phyloP scores from a whole-genome alignment of 2,329 filamentous ascomycete species.

The Talaromyces islandicus region DNA sequence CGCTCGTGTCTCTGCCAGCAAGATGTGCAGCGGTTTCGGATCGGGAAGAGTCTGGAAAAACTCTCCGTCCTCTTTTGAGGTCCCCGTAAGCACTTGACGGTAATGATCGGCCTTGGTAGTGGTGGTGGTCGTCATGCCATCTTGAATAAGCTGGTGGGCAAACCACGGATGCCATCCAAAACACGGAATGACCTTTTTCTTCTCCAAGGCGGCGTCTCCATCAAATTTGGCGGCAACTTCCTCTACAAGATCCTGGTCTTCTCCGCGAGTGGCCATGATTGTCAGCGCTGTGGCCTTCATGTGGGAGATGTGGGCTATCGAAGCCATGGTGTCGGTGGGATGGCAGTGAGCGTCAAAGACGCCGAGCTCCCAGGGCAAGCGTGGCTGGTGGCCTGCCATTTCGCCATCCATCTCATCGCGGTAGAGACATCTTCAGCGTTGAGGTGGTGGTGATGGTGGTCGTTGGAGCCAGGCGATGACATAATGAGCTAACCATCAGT shows the following conservation, averaged over 20 bases:
- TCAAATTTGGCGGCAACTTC: conserved; percentile 35
- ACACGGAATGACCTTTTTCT: conserved; percentile 46
- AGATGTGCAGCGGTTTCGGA: conserved; percentile 47
- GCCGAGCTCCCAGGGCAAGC: conserved; percentile 58
- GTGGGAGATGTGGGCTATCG: conserved; percentile 45
- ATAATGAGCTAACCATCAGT: not conserved
- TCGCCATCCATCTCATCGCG: not conserved
- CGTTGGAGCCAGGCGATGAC: not conserved
- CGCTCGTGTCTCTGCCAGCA: conserved; percentile 45
- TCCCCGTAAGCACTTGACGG: conserved; percentile 41
- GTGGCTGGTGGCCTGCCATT: conserved; percentile 6
- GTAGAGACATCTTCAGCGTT: not conserved
- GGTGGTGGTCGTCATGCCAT: conserved; percentile 19
- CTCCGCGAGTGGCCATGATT: conserved; percentile 56
- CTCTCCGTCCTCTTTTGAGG: conserved; percentile 34
- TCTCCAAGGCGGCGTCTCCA: not conserved
- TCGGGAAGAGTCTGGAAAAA: conserved; percentile 49
- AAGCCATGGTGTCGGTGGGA: conserved; percentile 59
- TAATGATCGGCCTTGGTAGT: conserved; percentile 45
- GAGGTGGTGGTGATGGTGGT: not conserved
- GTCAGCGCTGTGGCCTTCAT: conserved; percentile 57
- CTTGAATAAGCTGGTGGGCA: conserved; percentile 48
- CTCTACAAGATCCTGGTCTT: conserved; percentile 57
- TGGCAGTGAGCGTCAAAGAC: conserved; percentile 63
- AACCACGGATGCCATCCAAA: conserved; percentile 69